Evolutionary conservation across 2,329 filamentous ascomycete genomes (phyloP).

Genomic region (Fusarium kyushuense): DNA sequence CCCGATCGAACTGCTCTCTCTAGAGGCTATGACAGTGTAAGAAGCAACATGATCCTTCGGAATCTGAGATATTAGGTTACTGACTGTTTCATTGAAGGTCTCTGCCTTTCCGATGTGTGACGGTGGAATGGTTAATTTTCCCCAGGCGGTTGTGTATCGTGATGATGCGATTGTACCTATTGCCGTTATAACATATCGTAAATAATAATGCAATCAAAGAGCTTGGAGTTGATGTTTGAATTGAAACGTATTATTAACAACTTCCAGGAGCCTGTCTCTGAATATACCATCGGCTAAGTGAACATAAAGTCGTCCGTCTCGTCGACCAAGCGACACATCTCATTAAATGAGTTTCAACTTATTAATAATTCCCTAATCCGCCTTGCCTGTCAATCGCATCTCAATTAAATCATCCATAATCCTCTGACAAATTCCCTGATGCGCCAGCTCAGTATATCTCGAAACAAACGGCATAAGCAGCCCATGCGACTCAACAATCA

Average conservation of each 20-base stretch:
- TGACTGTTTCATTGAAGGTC: not conserved
- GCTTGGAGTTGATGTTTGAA: no score
- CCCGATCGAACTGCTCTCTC: no score
- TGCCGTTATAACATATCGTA: not conserved
- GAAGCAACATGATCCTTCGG: not conserved
- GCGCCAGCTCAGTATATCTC: conserved; percentile 12
- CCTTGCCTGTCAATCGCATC: not conserved
- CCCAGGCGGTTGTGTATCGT: conserved; percentile 19
- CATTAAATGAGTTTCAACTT: not conserved
- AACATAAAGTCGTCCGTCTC: not conserved
- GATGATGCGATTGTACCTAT: conserved; percentile 26
- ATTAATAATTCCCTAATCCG: not conserved
- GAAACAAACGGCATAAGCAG: conserved; percentile 36
- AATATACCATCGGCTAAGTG: no score
- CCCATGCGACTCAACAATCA: conserved; percentile 23
- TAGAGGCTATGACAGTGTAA: conserved; percentile 13
- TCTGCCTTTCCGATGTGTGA: not conserved
- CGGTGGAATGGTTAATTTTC: conserved; percentile 1
- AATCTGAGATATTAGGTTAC: rapidly evolving
- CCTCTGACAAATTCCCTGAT: conserved; percentile 20
- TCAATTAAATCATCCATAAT: conserved; percentile 20
- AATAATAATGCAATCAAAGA: no score
- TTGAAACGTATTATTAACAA: no score
- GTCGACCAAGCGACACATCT: not conserved
- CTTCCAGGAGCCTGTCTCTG: no score